Percentiles rank a stretch among this genome's conserved stretches.
Evolutionary conservation across 164 flowering plant genomes (phyloP).

Genomic region (Vitis rupestris): DNA sequence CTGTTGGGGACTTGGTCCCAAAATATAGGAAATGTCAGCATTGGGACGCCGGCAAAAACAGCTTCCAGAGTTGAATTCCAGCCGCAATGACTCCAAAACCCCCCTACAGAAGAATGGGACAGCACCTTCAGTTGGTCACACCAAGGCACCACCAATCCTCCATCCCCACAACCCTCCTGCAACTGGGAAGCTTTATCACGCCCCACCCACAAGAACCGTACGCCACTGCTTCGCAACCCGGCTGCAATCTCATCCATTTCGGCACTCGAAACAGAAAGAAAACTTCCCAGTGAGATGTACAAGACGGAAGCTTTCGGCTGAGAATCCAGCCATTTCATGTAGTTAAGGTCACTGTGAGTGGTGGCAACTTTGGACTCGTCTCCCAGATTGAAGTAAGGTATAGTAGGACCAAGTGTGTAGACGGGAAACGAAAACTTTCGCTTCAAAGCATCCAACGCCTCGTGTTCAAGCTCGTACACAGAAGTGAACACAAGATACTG

Average conservation of each 20-base stretch:
- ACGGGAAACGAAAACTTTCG: constrained; percentile 22
- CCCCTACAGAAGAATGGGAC: constrained; percentile 57
- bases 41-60: constrained; percentile 52
- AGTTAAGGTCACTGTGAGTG: not conserved
- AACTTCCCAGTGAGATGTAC: constrained; percentile 46
- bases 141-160: constrained; percentile 59
- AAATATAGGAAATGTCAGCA: constrained; percentile 56
- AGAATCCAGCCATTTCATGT: constrained; percentile 35
- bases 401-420: constrained; percentile 39
- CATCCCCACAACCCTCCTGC: constrained; percentile 19
- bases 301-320: constrained; percentile 37
- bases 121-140: constrained; percentile 69
- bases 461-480: constrained; percentile 38
- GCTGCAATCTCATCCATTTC: constrained; percentile 35
- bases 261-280: constrained; percentile 28
- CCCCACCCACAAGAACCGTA: constrained; percentile 34
- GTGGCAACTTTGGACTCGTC: not conserved
- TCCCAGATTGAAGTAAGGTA: constrained; percentile 21
- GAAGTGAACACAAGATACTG: constrained; percentile 35
- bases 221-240: constrained; percentile 30
- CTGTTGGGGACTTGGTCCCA: constrained; percentile 48
- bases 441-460: constrained; percentile 23
- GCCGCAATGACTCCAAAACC: constrained; percentile 73
- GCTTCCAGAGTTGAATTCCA: constrained; percentile 65
- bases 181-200: constrained; percentile 21